Evolutionary conservation across 2,329 filamentous ascomycete genomes (phyloP).

Genomic region (Fusarium sarcochroum): DNA sequence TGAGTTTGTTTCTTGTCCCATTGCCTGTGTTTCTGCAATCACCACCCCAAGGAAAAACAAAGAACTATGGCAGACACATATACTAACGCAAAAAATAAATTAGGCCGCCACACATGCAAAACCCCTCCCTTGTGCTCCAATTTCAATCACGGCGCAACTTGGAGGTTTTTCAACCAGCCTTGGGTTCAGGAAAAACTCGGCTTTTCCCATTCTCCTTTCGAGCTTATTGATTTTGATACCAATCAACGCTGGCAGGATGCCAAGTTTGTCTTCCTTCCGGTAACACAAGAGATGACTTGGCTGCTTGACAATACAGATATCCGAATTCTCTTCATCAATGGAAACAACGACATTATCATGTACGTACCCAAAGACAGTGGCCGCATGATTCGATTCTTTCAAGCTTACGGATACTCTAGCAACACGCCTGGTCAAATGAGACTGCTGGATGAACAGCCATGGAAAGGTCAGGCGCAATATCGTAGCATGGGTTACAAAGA

Average conservation of each 20-base stretch:
- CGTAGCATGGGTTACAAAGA: background rate
- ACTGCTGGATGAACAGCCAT: slow-evolving; percentile 15
- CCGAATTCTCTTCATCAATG: background rate
- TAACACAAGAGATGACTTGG: slow-evolving; percentile 7
- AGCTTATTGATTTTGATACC: slow-evolving; percentile 3
- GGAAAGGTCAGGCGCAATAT: slow-evolving; percentile 2
- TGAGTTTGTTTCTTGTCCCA: background rate
- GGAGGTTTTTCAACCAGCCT: slow-evolving; percentile 2
- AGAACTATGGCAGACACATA: too few relatives aligned
- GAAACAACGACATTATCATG: slow-evolving; percentile 11
- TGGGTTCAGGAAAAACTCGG: slow-evolving; percentile 11
- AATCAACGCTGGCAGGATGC: background rate
- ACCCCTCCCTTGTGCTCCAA: background rate
- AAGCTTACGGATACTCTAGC: background rate
- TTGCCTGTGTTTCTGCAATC: background rate
- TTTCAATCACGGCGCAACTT: background rate
- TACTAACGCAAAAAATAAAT: too few relatives aligned
- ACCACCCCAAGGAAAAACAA: too few relatives aligned
- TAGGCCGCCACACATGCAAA: background rate
- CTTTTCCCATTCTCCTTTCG: background rate
- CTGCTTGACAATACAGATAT: slow-evolving; percentile 1
- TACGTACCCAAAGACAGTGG: background rate
- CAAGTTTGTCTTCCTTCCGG: background rate
- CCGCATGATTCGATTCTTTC: too few relatives aligned
- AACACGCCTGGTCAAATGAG: slow-evolving; percentile 15